phyloP scores from a whole-genome alignment of 2,329 filamentous ascomycete species.

The Arthrobotrys entomopaga region DNA sequence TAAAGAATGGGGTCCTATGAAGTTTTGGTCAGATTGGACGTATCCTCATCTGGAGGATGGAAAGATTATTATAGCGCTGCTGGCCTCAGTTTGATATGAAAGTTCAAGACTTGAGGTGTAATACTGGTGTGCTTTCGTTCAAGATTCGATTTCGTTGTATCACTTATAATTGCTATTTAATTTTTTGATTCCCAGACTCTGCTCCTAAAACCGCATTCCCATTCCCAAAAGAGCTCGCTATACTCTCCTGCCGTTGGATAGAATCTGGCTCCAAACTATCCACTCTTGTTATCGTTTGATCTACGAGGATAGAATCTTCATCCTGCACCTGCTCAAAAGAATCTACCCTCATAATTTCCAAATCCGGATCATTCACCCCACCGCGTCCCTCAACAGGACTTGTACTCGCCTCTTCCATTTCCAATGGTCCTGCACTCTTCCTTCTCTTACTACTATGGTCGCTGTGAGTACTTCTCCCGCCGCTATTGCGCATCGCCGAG shows the following conservation, averaged over 20 bases:
- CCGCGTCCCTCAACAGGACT: not conserved
- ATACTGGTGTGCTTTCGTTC: no score
- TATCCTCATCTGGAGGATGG: no score
- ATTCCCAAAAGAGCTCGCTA: not conserved
- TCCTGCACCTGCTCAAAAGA: conserved; percentile 28
- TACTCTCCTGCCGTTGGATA: not conserved
- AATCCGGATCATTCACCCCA: conserved; percentile 18
- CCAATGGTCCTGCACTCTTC: not conserved
- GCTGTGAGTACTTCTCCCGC: not conserved
- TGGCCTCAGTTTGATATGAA: no score
- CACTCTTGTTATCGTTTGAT: not conserved
- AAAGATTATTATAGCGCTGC: no score
- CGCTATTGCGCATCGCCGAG: not conserved
- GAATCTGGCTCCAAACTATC: conserved; percentile 32
- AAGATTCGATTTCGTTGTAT: no score
- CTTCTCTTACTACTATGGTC: conserved; percentile 10
- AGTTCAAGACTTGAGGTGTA: no score
- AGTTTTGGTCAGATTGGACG: no score
- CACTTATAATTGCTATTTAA: no score
- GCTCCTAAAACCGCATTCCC: not conserved
- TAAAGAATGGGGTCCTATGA: no score
- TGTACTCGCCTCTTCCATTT: not conserved
- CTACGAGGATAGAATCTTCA: not conserved
- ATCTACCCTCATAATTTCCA: conserved; percentile 36
- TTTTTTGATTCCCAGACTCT: not conserved